Evolutionary conservation across 2,329 filamentous ascomycete species (phyloP), one percentile per base, ranked within the genome.

Genomic region (Balansia obtecta): DNA sequence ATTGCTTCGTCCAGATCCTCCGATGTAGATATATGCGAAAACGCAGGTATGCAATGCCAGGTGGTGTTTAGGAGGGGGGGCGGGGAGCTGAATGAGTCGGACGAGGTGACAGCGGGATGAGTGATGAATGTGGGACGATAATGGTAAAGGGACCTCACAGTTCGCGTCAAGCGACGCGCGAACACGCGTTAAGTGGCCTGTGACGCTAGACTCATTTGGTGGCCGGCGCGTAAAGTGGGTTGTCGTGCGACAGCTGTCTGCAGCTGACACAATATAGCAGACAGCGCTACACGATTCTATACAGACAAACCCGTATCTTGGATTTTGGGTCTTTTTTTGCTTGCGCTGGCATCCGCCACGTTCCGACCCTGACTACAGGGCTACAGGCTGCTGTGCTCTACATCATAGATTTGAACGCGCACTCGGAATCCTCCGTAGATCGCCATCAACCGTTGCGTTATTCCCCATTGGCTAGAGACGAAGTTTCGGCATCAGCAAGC

Each of bases 181-280:
- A 44, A 33, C 51, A 63, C 72, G 71, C 70, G 71, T 75, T 66
- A 71, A 74, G 67, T 71, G 66, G 58, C 9, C 7, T 6, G 13
- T 37, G 7, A 41, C 57, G 55, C 65, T 67, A 66, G 52, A n/a
- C 65, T 58, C 9, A 0, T 61, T 53, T n/a, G 52, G 59, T 11
- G 1, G 4, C 27, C 10, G 27, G 55, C 68, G 65, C 60, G 65
- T 67, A 66, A 71, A 71, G 67, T 63, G 60, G 20, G 20, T 22
- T 22, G 57, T 57, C 57, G 18, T 37, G 22, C 43, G 45, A 27
- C 27, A 27, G 27, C 27, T 27, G 27, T 27, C 27, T 15, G 11
- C 32, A 39, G 27, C 41, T 37, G 43, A 46, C 46, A 44, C 32
- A 46, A 52, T 44, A 39, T 49, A 45, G 7, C 46, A 40, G 16